Base-by-base conservation (phyloP, 257 asterid genomes). In the Nicotiana knightiana region DNA sequence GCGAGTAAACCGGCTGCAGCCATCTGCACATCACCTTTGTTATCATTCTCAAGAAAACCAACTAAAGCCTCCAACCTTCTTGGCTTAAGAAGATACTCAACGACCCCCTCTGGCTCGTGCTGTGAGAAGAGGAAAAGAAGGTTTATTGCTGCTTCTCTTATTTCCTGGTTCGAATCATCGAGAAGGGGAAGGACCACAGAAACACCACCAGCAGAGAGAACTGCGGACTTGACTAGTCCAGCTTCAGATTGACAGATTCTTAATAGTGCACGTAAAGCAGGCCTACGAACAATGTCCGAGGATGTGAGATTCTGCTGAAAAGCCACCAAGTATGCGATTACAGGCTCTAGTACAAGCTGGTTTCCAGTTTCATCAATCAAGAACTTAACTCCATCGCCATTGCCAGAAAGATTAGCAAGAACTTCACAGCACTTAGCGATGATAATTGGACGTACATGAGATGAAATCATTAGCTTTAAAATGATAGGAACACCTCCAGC, bases 1-100 rank as follows among this genome's bases (percentile, higher is more conserved):
- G 93, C 93, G 33, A 91, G 70, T 64, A 91, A 81, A 54, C 95
- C 92, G 17, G 93, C 95, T 76, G 95, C 92, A 11, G 95, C 91
- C 90, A 84, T 87, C 81, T 90, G 95, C 24, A 90, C 87, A 11
- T 90, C 89, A n/a, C 87, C 80, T 77, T 91, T 90, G 24, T 83
- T 87, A 13, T 79, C 84, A 59, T 86, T 88, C 81, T 91, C 95
- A 16, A 91, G 93, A 81, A 91, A 89, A 10, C 92, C 91, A 2
- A 91, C 90, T 24, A 91, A 82, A 46, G 91, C 90, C 61, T 91
- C 93, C 24, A 90, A 71, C 16, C 95, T 82, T 80, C 93, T 85
- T 15, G 95, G 93, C 82, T 71, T 91, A 9, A 90, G 89, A 63
- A 91, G 92, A 67, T 91, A 89, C 82, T 90, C 95, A 2, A 91